Evolutionary conservation across 306 rosid genomes (phyloP).

Genomic region (Vachellia collinsii): DNA sequence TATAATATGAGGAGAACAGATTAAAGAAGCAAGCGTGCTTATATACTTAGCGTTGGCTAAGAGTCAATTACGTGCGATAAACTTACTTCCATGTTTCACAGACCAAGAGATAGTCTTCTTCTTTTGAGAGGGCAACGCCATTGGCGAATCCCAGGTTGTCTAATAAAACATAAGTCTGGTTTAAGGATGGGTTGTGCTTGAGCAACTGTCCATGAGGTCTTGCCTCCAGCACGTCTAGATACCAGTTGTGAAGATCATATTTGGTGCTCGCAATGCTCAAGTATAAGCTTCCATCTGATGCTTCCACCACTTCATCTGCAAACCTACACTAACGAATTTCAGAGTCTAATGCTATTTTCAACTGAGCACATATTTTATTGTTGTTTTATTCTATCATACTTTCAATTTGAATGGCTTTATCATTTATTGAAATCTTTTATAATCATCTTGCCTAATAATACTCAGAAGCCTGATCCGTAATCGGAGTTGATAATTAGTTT

Average conservation of each 20-base stretch:
- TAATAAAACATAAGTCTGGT: slow-evolving; percentile 47
- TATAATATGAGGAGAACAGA: background rate
- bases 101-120: slow-evolving; percentile 50
- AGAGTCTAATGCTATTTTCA: background rate
- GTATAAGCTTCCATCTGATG: slow-evolving; percentile 50
- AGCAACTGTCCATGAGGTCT: slow-evolving; percentile 75
- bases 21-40: background rate
- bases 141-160: slow-evolving; percentile 62
- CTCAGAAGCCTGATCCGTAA: too few relatives aligned
- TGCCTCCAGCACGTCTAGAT: slow-evolving; percentile 62
- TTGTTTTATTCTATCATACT: too few relatives aligned
- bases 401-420: too few relatives aligned
- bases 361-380: too few relatives aligned
- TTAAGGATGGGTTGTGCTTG: slow-evolving; percentile 54
- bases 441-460: too few relatives aligned
- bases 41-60: background rate
- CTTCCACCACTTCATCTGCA: slow-evolving; percentile 60
- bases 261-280: slow-evolving; percentile 59
- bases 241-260: slow-evolving; percentile 53
- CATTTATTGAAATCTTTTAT: too few relatives aligned
- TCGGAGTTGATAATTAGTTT: too few relatives aligned
- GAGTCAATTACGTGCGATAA: background rate
- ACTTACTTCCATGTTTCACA: slow-evolving; percentile 55
- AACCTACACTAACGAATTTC: slow-evolving; percentile 32
- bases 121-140: slow-evolving; percentile 73